A percentile compares a stretch with the other conserved stretches of the same genome.
Conservation (phyloP, 1,284 basidiomycete species). For the Mycena citricolor region DNA sequence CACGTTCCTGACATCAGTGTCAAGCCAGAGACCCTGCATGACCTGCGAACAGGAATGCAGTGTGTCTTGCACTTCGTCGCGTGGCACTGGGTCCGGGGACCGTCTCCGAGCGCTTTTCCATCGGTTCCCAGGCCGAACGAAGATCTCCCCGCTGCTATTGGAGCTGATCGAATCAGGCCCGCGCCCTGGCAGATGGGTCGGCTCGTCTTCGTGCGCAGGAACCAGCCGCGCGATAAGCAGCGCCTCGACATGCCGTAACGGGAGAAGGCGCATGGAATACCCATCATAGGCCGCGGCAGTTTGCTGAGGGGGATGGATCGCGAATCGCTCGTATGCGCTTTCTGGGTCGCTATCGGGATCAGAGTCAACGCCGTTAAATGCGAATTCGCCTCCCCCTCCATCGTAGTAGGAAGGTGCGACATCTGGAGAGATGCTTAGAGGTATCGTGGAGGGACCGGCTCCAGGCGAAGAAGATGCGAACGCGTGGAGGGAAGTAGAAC, state of each 20-base stretch:
- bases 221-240: constrained; percentile 73
- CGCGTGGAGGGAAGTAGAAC: too few relatives aligned
- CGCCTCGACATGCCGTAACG: constrained; percentile 65
- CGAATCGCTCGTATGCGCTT: constrained; percentile 26
- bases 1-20: constrained; percentile 57
- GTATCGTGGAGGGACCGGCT: too few relatives aligned
- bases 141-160: constrained; percentile 48
- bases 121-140: constrained; percentile 61
- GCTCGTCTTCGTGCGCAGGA: constrained; percentile 68
- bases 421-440: too few relatives aligned
- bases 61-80: constrained; percentile 62
- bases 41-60: constrained; percentile 57
- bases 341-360: constrained; percentile 35
- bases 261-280: constrained; percentile 55
- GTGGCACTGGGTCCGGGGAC: constrained; percentile 26
- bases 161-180: constrained; percentile 19
- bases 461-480: too few relatives aligned
- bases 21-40: constrained; percentile 64
- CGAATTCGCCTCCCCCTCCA: too few relatives aligned
- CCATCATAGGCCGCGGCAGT: constrained; percentile 48
- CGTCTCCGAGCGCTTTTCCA: constrained; percentile 46
- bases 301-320: too few relatives aligned
- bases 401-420: too few relatives aligned
- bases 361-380: constrained; percentile 21
- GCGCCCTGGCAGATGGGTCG: constrained; percentile 43